These are phyloP conservation scores for Zasmidium angulare DNA, from an alignment of 2,329 filamentous ascomycete genomes.

Conservation along the genomic window DNA sequence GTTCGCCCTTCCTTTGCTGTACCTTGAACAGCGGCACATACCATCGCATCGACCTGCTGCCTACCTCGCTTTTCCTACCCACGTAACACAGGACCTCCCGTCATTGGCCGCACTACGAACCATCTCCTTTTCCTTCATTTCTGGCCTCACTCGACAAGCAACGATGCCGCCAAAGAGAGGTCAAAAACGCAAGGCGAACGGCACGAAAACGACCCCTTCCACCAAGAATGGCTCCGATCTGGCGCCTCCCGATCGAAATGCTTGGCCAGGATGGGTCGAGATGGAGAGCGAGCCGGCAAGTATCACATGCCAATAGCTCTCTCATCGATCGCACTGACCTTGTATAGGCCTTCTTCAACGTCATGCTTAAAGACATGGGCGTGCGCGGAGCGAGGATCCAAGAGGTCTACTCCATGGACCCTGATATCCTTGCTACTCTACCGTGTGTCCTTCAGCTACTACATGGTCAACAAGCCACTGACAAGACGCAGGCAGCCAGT, in stretches of 20 bases:
- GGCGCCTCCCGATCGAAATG: conserved; percentile 52
- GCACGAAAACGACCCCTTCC: conserved; percentile 44
- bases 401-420: conserved; percentile 74
- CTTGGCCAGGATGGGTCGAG: conserved; percentile 75
- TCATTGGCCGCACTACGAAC: background rate
- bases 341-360: conserved; percentile 74
- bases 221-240: conserved; percentile 29
- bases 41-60: background rate
- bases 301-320: conserved; percentile 1
- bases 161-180: conserved; percentile 26
- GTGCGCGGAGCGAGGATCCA: conserved; percentile 71
- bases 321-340: background rate
- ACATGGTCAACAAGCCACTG: conserved; percentile 17
- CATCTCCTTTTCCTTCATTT: background rate
- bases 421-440: conserved; percentile 61
- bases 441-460: conserved; percentile 36
- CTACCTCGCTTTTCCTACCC: background rate
- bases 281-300: conserved; percentile 85
- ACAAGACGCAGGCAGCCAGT: conserved; percentile 62
- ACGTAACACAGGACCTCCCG: background rate
- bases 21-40: background rate
- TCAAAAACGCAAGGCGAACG: conserved; percentile 24
- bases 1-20: background rate
- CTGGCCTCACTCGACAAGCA: background rate
- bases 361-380: conserved; percentile 76